Evolutionary conservation across 257 asterid species (phyloP).

Genomic region (Solanum megistacrolobum): DNA sequence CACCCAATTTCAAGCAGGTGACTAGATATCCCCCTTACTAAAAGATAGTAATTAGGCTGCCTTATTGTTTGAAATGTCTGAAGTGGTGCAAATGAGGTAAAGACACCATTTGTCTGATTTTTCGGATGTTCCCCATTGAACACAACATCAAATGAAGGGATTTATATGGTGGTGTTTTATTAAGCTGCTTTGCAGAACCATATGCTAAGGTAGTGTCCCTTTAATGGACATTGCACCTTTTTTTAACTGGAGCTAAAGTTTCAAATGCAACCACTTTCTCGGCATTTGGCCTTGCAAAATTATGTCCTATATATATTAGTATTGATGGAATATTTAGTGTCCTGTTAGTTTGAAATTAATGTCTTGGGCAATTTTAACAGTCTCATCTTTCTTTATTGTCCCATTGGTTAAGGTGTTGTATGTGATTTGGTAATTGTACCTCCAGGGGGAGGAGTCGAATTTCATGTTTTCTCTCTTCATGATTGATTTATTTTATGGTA

Average conservation of each 20-base stretch:
- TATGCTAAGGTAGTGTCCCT: neutral
- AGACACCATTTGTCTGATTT: neutral
- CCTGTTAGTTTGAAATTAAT: neutral
- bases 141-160: neutral
- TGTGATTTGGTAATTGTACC: neutral
- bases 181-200: neutral
- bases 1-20: constrained; percentile 96
- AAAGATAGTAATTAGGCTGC: neutral
- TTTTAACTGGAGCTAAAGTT: neutral
- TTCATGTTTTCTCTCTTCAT: neutral
- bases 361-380: neutral
- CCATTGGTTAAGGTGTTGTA: neutral
- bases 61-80: neutral
- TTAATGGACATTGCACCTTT: neutral
- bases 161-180: neutral
- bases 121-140: neutral
- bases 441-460: neutral
- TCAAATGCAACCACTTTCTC: neutral
- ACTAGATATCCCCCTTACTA: neutral
- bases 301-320: neutral
- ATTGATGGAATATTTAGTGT: neutral
- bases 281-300: neutral
- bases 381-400: neutral
- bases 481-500: neutral
- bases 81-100: neutral